These are phyloP conservation scores for Claviceps quebecensis DNA, from an alignment of 2,329 filamentous ascomycete genomes.

Conservation along the genomic window DNA sequence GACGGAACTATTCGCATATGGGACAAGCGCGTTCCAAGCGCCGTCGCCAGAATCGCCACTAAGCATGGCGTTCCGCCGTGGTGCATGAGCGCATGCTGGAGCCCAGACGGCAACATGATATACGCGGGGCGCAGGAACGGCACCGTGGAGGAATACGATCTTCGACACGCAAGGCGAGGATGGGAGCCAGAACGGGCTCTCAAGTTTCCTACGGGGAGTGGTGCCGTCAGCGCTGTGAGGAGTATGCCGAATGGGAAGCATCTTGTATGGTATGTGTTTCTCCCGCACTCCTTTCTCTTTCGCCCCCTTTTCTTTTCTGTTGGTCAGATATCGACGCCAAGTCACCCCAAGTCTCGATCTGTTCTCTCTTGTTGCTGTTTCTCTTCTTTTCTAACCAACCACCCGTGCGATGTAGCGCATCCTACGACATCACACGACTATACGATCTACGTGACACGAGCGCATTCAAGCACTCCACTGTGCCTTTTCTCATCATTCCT, in stretches of 20 bases:
- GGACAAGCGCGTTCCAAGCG: slow-evolving; percentile 66
- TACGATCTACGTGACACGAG: slow-evolving; percentile 69
- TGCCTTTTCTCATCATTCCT: slow-evolving; percentile 92
- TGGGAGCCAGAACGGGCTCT: slow-evolving; percentile 66
- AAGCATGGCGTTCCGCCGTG: slow-evolving; percentile 71
- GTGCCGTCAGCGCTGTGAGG: slow-evolving; percentile 73
- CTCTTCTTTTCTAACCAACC: not conserved
- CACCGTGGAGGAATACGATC: slow-evolving; percentile 84
- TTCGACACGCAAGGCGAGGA: slow-evolving; percentile 57
- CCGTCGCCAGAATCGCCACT: slow-evolving; percentile 66
- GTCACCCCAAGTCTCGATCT: no score
- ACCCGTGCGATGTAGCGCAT: slow-evolving; percentile 43
- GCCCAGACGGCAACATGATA: slow-evolving; percentile 85
- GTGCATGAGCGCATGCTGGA: slow-evolving; percentile 98
- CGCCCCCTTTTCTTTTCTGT: not conserved
- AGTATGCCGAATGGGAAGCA: slow-evolving; percentile 90
- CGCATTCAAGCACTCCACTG: slow-evolving; percentile 56
- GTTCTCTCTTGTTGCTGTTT: not conserved
- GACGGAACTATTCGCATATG: slow-evolving; percentile 86
- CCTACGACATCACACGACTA: slow-evolving; percentile 81
- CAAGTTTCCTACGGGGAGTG: slow-evolving; percentile 79
- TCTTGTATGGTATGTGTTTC: slow-evolving; percentile 51
- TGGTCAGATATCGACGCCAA: no score
- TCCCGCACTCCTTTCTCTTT: not conserved
- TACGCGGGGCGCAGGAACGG: slow-evolving; percentile 85